phyloP scores from a whole-genome alignment of 352 stramenopile genomes.

The Phytophthora foliorum region DNA sequence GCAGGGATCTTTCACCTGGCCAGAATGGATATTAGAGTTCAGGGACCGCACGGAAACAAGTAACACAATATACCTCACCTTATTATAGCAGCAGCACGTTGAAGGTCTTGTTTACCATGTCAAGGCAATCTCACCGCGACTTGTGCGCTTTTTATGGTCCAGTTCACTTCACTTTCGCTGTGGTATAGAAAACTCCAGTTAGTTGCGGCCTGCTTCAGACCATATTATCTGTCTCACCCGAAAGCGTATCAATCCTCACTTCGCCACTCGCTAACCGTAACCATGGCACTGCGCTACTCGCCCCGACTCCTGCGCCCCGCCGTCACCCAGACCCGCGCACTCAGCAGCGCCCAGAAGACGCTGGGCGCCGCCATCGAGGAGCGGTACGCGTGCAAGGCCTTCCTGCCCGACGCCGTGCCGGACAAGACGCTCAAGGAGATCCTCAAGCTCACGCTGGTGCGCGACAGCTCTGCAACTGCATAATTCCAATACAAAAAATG shows the following conservation, averaged over 20 bases:
- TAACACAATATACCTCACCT: no score
- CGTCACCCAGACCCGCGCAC: slow-evolving; percentile 3
- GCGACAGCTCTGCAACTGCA: background rate
- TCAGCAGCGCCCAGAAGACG: slow-evolving; percentile 24
- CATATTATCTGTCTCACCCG: no score
- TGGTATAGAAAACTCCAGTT: no score
- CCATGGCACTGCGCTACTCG: slow-evolving; percentile 13
- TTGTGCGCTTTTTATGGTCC: no score
- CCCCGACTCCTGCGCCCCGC: slow-evolving; percentile 12
- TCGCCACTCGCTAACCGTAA: background rate
- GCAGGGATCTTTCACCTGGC: no score
- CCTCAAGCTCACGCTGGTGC: slow-evolving; percentile 69
- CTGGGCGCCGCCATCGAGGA: slow-evolving; percentile 36
- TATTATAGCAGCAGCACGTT: no score
- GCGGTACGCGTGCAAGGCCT: slow-evolving; percentile 56
- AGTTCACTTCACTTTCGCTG: no score
- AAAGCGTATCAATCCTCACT: slow-evolving; percentile 2
- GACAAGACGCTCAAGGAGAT: slow-evolving; percentile 72
- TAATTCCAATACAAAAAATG: background rate
- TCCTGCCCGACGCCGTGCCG: slow-evolving; percentile 52
- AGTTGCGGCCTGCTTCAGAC: no score
- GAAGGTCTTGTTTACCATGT: no score
- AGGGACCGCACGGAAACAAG: no score
- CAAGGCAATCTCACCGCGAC: no score
- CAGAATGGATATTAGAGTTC: no score